Conservation (phyloP, 345 rosid genomes). For the Salix viminalis region DNA sequence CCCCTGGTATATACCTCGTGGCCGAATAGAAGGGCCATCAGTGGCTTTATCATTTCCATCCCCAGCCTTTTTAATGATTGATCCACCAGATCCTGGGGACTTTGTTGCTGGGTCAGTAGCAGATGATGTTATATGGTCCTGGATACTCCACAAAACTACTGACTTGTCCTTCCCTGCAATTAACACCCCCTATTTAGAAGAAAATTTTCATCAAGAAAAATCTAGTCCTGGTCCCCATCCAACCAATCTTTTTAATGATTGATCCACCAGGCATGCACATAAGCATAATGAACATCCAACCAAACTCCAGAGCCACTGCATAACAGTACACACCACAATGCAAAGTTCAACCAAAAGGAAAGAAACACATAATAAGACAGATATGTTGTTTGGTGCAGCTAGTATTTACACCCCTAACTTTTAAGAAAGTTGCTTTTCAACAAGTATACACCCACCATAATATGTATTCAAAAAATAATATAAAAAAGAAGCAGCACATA, state of each 20-base stretch:
- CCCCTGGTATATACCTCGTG: slow-evolving; percentile 89
- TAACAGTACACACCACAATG: neutral
- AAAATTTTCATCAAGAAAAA: slow-evolving; percentile 11
- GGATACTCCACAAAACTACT: slow-evolving; percentile 96
- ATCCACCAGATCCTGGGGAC: slow-evolving; percentile 67
- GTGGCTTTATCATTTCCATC: slow-evolving; percentile 64
- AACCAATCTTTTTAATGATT: neutral
- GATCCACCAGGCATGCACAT: too few species aligned
- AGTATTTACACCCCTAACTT: neutral
- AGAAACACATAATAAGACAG: neutral
- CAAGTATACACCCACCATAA: neutral
- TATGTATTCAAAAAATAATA: neutral
- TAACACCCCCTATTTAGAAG: slow-evolving; percentile 18
- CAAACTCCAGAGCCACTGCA: neutral
- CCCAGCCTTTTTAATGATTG: slow-evolving; percentile 62
- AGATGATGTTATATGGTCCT: slow-evolving; percentile 79
- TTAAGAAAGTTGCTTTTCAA: neutral
- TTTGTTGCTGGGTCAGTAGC: slow-evolving; percentile 63
- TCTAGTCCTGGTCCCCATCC: neutral
- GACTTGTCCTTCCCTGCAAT: slow-evolving; percentile 90
- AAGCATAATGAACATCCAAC: neutral
- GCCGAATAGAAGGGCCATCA: slow-evolving; percentile 73
- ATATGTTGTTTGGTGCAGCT: neutral
- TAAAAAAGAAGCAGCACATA: neutral
- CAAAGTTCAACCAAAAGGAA: neutral